phyloP scores from a whole-genome alignment of 2,329 filamentous ascomycete genomes.

The Neurospora sp. region DNA sequence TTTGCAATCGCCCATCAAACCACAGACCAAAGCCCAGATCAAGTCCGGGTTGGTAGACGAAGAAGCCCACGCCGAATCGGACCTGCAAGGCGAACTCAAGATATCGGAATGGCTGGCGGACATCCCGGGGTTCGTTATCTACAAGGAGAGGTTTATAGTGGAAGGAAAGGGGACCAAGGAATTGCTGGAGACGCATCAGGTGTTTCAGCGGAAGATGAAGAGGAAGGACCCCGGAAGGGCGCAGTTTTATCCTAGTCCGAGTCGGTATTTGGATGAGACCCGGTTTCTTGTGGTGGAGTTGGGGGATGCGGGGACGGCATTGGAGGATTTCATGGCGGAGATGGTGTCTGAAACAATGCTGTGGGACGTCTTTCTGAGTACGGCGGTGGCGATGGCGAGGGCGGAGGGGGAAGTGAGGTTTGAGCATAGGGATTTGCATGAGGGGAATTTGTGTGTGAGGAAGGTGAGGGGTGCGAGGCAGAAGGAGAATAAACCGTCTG shows the following conservation, averaged over 20 bases:
- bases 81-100: conserved; percentile 48
- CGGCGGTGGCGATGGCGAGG: conserved; percentile 49
- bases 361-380: conserved; percentile 55
- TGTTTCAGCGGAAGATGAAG: conserved; percentile 44
- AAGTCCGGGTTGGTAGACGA: conserved; percentile 47
- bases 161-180: conserved; percentile 43
- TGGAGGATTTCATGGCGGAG: conserved; percentile 41
- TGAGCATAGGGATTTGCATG: conserved; percentile 58
- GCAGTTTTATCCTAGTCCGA: conserved; percentile 54
- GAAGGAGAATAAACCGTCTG: conserved; percentile 10
- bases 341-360: conserved; percentile 19
- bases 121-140: conserved; percentile 55
- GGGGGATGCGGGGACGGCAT: conserved; percentile 49
- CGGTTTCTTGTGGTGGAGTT: conserved; percentile 53
- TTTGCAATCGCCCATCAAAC: conserved; percentile 46
- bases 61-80: conserved; percentile 43
- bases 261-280: conserved; percentile 47
- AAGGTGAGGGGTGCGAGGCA: conserved; percentile 27
- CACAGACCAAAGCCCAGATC: conserved; percentile 47
- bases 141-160: conserved; percentile 55
- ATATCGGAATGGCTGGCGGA: conserved; percentile 57
- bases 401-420: conserved; percentile 50
- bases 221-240: conserved; percentile 44
- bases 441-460: conserved; percentile 53
- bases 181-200: conserved; percentile 50